phyloP scores from a whole-genome alignment of 139 green algal species.

The Chlorella ohadii region DNA sequence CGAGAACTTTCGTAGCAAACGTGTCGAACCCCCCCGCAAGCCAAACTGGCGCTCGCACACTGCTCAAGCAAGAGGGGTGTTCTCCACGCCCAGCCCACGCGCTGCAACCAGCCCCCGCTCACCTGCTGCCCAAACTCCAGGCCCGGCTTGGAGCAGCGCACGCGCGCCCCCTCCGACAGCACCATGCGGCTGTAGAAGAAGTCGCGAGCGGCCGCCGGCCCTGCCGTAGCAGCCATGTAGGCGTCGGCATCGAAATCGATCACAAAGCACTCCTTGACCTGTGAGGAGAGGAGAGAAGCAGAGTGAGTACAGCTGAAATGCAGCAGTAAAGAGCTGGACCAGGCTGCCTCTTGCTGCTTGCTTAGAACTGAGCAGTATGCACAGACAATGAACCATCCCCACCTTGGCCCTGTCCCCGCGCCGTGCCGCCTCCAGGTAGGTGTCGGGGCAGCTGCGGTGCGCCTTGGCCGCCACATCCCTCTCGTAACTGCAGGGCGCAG shows the following conservation, averaged over 20 bases:
- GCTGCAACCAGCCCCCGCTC: background rate
- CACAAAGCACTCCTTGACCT: slow-evolving; percentile 49
- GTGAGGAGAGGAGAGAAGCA: background rate
- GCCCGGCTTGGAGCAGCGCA: slow-evolving; percentile 28
- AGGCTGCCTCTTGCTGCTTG: too few relatives aligned
- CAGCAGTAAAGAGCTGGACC: too few relatives aligned
- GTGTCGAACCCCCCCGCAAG: too few relatives aligned
- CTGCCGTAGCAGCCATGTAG: slow-evolving; percentile 45
- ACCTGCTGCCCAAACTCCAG: slow-evolving; percentile 7
- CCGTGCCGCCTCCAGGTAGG: slow-evolving; percentile 6
- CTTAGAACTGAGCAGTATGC: too few relatives aligned
- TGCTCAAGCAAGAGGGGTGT: too few relatives aligned
- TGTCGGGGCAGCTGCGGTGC: slow-evolving; percentile 37
- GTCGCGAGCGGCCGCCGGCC: slow-evolving; percentile 6
- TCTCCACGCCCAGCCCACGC: too few relatives aligned
- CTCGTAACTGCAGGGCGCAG: background rate
- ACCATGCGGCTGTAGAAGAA: slow-evolving; percentile 51
- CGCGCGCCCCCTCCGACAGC: slow-evolving; percentile 42
- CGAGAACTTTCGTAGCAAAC: too few relatives aligned
- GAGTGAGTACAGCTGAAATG: too few relatives aligned
- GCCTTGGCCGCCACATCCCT: slow-evolving; percentile 50
- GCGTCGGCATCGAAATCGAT: slow-evolving; percentile 51
- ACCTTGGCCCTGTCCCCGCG: slow-evolving; percentile 30
- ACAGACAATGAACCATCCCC: too few relatives aligned
- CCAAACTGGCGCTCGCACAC: too few relatives aligned